Evolutionary conservation across 2,329 filamentous ascomycete species (phyloP).

Genomic region (Aphanoascus verrucosus): DNA sequence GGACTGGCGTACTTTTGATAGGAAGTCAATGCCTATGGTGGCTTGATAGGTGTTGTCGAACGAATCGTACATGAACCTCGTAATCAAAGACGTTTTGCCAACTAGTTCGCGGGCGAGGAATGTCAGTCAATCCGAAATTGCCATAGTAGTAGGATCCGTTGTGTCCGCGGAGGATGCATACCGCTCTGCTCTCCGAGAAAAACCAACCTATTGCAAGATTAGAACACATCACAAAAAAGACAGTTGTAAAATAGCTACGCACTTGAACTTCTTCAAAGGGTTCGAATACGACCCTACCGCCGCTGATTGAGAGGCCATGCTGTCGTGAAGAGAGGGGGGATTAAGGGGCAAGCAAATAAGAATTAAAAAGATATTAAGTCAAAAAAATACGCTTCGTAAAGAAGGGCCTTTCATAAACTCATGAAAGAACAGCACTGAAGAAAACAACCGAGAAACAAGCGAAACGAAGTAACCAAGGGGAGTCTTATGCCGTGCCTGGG

Average conservation of each 20-base stretch:
- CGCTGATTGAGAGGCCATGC: conserved; percentile 68
- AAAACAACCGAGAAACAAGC: too few relatives aligned
- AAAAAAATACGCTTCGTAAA: too few relatives aligned
- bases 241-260: conserved; percentile 22
- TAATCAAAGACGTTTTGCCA: conserved; percentile 96
- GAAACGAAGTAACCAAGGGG: too few relatives aligned
- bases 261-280: conserved; percentile 99
- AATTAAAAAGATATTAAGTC: too few relatives aligned
- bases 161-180: conserved; percentile 38
- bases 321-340: conserved; percentile 20
- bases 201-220: conserved; percentile 56
- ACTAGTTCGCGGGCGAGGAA: conserved; percentile 46
- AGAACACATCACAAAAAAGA: not conserved
- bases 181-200: conserved; percentile 98
- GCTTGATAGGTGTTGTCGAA: conserved; percentile 99
- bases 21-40: conserved; percentile 97
- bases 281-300: conserved; percentile 85
- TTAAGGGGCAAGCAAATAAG: conserved; percentile 5
- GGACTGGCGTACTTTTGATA: conserved; percentile 68
- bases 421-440: too few relatives aligned
- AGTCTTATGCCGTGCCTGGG: too few relatives aligned
- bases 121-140: conserved; percentile 12
- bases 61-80: conserved; percentile 99
- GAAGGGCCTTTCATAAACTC: too few relatives aligned
- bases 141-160: conserved; percentile 5